Conservation (phyloP, 75 land plant genomes). For the Cunninghamia lanceolata region DNA sequence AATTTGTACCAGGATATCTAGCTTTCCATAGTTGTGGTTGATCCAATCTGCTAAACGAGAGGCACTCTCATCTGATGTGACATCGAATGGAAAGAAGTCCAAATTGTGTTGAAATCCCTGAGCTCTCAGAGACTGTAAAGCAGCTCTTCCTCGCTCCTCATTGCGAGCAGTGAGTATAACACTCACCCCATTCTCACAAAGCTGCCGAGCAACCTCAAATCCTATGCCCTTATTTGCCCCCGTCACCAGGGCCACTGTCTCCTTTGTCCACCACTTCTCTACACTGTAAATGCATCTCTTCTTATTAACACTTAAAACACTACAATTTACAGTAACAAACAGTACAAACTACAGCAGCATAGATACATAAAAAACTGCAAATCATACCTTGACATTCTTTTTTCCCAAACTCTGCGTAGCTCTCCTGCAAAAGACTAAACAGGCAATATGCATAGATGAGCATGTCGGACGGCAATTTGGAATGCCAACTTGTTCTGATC, state of each 20-base stretch:
- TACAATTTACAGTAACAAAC: no score
- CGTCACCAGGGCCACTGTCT: constrained; percentile 21
- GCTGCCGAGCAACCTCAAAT: constrained; percentile 41
- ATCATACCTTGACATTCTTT: no score
- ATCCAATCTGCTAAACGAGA: constrained; percentile 34
- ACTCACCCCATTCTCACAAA: constrained; percentile 42
- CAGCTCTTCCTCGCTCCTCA: constrained; percentile 40
- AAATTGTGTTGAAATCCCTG: constrained; percentile 18
- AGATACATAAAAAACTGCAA: no score
- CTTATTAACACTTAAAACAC: no score
- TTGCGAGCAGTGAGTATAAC: constrained; percentile 53
- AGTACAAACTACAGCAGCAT: no score
- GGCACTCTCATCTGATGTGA: constrained; percentile 29
- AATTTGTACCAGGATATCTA: constrained; percentile 50
- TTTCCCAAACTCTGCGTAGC: no score
- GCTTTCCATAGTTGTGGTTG: constrained; percentile 28
- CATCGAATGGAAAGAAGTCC: constrained; percentile 54
- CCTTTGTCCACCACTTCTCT: no score
- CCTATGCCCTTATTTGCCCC: constrained; percentile 61
- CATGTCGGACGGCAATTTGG: no score
- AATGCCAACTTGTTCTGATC: no score
- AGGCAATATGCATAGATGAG: no score
- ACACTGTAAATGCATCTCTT: no score
- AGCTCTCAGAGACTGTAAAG: constrained; percentile 25
- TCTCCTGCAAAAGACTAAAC: no score